Evolutionary conservation across 179 eudicot species (phyloP), one percentile per base, ranked within the genome.

Genomic region (Spinacia oleracea): DNA sequence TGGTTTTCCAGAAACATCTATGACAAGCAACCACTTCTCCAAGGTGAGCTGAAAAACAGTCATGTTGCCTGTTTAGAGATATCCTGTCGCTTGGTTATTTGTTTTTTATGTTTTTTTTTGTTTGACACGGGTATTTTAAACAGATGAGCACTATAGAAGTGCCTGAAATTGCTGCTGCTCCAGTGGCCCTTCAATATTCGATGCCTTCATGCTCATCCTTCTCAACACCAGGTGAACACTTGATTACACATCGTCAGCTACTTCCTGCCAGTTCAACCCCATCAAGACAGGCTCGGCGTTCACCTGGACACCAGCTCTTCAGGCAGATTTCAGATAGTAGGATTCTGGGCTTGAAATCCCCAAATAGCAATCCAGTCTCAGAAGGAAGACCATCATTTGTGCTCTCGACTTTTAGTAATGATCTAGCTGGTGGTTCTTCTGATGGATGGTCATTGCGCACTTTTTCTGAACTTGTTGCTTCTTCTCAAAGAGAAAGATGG

Each of bases 401-500:
- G 73, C 86, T 83, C 48, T 83, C 89, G 6, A 78, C 87, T 74
- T 76, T 77, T 76, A 87, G 87, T 74, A 87, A 85, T 58, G 89
- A 89, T 56, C 71, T 82, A 29, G 69, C 78, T 27, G 84, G 89
- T 66, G 88, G 88, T 50, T 85, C 91, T 69, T 89, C 88, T 53
- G 91, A 89, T 78, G 91, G 91, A 60, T 89, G 91, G 91, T 89
- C 91, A 32, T 75, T 84, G 74, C 90, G 88, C 38, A 86, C 90
- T 5, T 88, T 88, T 72, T 86, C 90, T 1, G 89, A 88, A 81
- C 89, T 88, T 43, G 89, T 88, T 74, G 87, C 90, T 63, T 84
- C 89, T 23, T 88, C 90, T 25, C 90, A 81, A 46, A 82, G 90
- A 75, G 90, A 86, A 77, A 86, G 90, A 80, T 88, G 89, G 89